Evolutionary conservation across 2,329 filamentous ascomycete genomes (phyloP).

Genomic region (Apiospora kogelbergensis): DNA sequence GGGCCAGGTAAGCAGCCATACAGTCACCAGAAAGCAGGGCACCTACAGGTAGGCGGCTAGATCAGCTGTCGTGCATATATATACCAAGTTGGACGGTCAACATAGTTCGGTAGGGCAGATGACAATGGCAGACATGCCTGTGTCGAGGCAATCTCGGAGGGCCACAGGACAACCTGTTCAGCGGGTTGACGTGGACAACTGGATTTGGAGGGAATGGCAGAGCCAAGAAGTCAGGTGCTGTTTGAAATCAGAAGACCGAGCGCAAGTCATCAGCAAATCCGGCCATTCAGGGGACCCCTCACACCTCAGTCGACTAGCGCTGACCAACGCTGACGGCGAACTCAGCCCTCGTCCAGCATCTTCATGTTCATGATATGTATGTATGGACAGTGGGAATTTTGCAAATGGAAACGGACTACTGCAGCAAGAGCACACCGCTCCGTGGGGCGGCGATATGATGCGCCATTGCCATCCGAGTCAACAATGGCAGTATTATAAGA

Average conservation of each 20-base stretch:
- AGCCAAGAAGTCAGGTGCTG: not conserved
- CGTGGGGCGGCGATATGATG: not conserved
- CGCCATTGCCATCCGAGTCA: conserved; percentile 1
- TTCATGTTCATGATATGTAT: not conserved
- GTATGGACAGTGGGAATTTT: not conserved
- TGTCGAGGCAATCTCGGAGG: not conserved
- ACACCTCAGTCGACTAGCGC: not conserved
- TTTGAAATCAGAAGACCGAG: not conserved
- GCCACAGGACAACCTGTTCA: not conserved
- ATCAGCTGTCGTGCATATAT: not conserved
- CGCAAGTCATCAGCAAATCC: not conserved
- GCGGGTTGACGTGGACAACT: not conserved
- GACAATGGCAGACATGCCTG: not conserved
- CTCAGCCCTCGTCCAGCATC: not conserved
- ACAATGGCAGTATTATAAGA: not conserved
- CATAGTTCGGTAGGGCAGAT: not conserved
- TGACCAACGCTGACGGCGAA: not conserved
- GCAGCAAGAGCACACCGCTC: conserved; percentile 3
- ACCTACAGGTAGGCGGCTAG: not conserved
- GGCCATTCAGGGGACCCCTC: not conserved
- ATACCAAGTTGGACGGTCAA: not conserved
- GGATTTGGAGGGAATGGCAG: not conserved
- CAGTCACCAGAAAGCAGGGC: not conserved
- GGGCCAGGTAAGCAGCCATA: not conserved
- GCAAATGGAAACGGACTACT: not conserved